These are phyloP conservation scores for Ilyonectria destructans DNA, from an alignment of 2,329 filamentous ascomycete genomes.

Conservation along the genomic window DNA sequence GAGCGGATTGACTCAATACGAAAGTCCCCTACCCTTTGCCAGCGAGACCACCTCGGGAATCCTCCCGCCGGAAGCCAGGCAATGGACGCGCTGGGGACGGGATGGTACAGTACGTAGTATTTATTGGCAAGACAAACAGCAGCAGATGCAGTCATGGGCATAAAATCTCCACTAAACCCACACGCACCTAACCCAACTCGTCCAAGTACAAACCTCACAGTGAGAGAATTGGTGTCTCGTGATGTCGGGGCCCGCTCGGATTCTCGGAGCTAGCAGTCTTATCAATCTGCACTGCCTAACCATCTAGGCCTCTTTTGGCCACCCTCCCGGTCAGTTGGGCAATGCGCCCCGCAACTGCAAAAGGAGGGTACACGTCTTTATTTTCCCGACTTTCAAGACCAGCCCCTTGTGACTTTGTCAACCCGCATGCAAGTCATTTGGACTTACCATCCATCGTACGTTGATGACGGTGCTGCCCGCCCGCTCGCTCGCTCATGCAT, in stretches of 20 bases:
- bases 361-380: neutral
- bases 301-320: conserved; percentile 17
- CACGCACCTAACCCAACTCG: neutral
- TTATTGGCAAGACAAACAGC: too few species aligned
- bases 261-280: conserved; percentile 13
- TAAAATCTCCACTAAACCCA: neutral
- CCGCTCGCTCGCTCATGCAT: neutral
- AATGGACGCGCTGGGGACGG: too few species aligned
- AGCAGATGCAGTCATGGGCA: neutral
- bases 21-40: too few species aligned
- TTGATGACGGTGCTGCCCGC: neutral
- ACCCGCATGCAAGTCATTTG: conserved; percentile 18
- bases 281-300: conserved; percentile 25
- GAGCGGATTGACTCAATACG: too few species aligned
- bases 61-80: too few species aligned
- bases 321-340: conserved; percentile 1
- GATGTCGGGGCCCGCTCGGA: conserved; percentile 22
- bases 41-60: too few species aligned
- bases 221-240: conserved; percentile 7
- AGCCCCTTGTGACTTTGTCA: conserved; percentile 15
- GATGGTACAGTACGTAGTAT: too few species aligned
- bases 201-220: neutral
- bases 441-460: conserved; percentile 5
- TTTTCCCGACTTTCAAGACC: neutral
- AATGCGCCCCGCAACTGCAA: conserved; percentile 11